phyloP scores from a whole-genome alignment of 2,329 filamentous ascomycete genomes.

The Fusarium phyllophilum region DNA sequence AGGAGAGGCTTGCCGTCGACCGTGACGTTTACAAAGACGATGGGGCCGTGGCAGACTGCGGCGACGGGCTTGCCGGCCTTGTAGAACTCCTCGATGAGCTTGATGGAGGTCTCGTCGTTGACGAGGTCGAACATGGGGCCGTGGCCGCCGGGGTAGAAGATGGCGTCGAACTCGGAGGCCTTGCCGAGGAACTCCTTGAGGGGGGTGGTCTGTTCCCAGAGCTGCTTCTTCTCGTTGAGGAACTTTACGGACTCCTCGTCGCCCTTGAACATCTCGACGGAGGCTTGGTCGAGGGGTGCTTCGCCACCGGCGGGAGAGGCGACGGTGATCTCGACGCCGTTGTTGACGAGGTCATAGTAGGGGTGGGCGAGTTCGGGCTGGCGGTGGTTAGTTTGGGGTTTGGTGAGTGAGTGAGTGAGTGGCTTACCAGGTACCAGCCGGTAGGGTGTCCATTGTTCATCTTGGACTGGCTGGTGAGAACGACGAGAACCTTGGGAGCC shows the following conservation, averaged over 20 bases:
- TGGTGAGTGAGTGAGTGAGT: background rate
- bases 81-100: conserved; percentile 71
- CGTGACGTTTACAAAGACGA: conserved; percentile 68
- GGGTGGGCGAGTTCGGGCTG: conserved; percentile 73
- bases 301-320: conserved; percentile 71
- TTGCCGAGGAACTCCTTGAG: conserved; percentile 66
- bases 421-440: conserved; percentile 74
- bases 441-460: conserved; percentile 65
- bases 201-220: conserved; percentile 73
- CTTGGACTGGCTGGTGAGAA: conserved; percentile 71
- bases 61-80: conserved; percentile 69
- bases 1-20: conserved; percentile 64
- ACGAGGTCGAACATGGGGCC: conserved; percentile 75
- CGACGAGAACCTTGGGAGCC: conserved; percentile 73
- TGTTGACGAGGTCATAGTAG: conserved; percentile 62
- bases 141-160: conserved; percentile 68
- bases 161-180: conserved; percentile 69
- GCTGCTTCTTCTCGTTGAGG: conserved; percentile 61
- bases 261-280: conserved; percentile 63
- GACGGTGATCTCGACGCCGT: conserved; percentile 60
- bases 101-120: conserved; percentile 64
- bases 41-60: conserved; percentile 76
- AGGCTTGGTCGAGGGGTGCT: conserved; percentile 69
- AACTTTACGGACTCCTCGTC: conserved; percentile 66
- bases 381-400: background rate